Evolutionary conservation across 75 land plant genomes (phyloP).

Genomic region (Ceratopteris richardii): DNA sequence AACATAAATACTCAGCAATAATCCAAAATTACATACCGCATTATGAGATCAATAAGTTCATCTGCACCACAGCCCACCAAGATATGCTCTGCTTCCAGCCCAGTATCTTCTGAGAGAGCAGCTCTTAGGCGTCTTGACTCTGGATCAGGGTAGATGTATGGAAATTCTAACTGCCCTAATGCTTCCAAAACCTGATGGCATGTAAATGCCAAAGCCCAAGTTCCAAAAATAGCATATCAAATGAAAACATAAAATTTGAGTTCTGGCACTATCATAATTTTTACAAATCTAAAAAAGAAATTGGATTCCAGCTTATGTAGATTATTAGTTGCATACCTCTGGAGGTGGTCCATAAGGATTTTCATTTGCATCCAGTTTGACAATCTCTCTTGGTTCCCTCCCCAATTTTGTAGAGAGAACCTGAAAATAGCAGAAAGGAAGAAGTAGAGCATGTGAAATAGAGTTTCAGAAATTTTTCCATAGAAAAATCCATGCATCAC

Average conservation of each 20-base stretch:
- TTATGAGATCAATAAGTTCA: slow-evolving; percentile 96
- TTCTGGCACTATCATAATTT: too few relatives aligned
- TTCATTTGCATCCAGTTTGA: slow-evolving; percentile 98
- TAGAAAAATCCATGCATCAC: too few relatives aligned
- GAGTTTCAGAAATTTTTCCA: too few relatives aligned
- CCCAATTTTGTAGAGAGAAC: slow-evolving; percentile 86
- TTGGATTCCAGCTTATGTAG: too few relatives aligned
- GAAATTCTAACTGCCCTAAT: slow-evolving; percentile 79
- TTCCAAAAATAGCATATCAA: background rate
- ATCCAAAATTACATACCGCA: slow-evolving; percentile 55
- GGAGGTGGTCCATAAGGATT: slow-evolving; percentile 99
- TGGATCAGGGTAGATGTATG: slow-evolving; percentile 95
- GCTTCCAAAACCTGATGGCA: slow-evolving; percentile 78
- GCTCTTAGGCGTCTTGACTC: slow-evolving; percentile 86
- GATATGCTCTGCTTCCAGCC: slow-evolving; percentile 74
- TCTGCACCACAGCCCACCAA: slow-evolving; percentile 98
- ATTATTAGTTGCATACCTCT: too few relatives aligned
- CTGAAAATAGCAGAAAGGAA: slow-evolving; percentile 23
- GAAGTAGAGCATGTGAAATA: too few relatives aligned
- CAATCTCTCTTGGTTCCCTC: slow-evolving; percentile 87
- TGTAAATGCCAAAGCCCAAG: slow-evolving; percentile 7
- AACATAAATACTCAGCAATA: background rate
- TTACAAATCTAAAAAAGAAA: too few relatives aligned
- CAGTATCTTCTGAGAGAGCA: slow-evolving; percentile 90
- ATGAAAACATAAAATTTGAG: too few relatives aligned